Base-by-base conservation (phyloP, 441 rosid genomes). In the Iberis amara region DNA sequence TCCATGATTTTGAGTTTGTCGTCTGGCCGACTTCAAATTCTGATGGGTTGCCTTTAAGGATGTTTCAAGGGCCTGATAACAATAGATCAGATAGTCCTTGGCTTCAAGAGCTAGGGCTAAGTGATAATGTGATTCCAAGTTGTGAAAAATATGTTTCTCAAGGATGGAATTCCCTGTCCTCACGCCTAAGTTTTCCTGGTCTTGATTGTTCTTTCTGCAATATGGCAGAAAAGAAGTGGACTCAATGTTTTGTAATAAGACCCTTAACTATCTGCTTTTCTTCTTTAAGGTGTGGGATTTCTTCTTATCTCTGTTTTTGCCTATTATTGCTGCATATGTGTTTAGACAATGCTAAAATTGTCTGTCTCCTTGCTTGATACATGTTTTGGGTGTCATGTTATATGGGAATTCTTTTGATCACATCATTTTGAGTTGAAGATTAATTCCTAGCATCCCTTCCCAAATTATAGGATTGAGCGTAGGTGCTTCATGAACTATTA, bases 1-100 rank as follows among this genome's bases (percentile, higher is more conserved):
- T 87, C 64, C 84, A 70, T 47, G 74, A 83, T 70, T 62, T 78
- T 67, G 92, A 87, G 67, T 61, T 77, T 66, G 76, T 72, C 51
- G 71, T 76, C 48, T 77, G 81, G 79, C 96, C 95, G 46, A 55
- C 73, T 57, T 62, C 76, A 61, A 74, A 71, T 62, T 71, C 70
- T 42, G 81, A 75, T 41, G 35, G 56, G 64, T 66, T 67, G 37
- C 46, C 63, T 42, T 71, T 58, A 36, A 37, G 70, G 52, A 65
- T 61, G 55, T 68, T 56, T 64, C 61, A 54, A 54, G 74, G 57
- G 62, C 40, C 57, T 53, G 70, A 71, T 60, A 77, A 72, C 59
- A 62, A 65, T 58, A 82, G 72, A 71, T 40, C 70, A 52, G 76
- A 75, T 62, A 69, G 75, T 73, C 55, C 53, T 40, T 61, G 55